These are phyloP conservation scores for Niebla homalea DNA, from an alignment of 495 filamentous ascomycete species.

Conservation along the genomic window DNA sequence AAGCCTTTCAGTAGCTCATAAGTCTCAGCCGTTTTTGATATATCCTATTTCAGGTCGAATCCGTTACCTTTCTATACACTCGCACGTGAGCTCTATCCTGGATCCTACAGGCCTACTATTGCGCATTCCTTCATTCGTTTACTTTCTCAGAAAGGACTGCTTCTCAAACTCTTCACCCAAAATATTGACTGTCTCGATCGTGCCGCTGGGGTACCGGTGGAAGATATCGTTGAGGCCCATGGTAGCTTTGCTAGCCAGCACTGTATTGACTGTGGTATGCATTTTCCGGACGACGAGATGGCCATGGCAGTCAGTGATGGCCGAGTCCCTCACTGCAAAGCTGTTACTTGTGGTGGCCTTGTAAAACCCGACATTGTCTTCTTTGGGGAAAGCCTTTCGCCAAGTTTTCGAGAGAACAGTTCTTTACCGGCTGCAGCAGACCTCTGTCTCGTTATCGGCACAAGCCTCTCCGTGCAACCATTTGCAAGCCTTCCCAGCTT, in stretches of 20 bases:
- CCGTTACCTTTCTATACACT: conserved; percentile 85
- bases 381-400: conserved; percentile 79
- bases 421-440: conserved; percentile 50
- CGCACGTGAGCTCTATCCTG: conserved; percentile 83
- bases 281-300: conserved; percentile 64
- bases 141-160: conserved; percentile 59
- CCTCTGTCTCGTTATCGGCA: conserved; percentile 80
- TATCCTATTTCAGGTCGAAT: conserved; percentile 70
- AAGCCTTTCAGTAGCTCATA: conserved; percentile 36
- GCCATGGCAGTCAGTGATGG: conserved; percentile 45
- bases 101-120: conserved; percentile 76
- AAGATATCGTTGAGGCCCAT: conserved; percentile 84
- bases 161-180: conserved; percentile 86
- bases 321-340: conserved; percentile 53
- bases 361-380: conserved; percentile 98
- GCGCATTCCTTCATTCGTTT: conserved; percentile 67
- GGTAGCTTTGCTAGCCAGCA: conserved; percentile 82
- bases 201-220: conserved; percentile 65
- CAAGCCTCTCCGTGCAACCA: conserved; percentile 76
- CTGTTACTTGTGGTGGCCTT: conserved; percentile 52
- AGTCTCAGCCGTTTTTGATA: conserved; percentile 52
- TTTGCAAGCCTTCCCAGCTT: conserved; percentile 68
- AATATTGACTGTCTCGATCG: conserved; percentile 96
- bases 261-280: conserved; percentile 73
- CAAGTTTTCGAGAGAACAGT: conserved; percentile 48